Evolutionary conservation across 768 basidiomycete genomes (phyloP).

Genomic region (Trametes coccinea): DNA sequence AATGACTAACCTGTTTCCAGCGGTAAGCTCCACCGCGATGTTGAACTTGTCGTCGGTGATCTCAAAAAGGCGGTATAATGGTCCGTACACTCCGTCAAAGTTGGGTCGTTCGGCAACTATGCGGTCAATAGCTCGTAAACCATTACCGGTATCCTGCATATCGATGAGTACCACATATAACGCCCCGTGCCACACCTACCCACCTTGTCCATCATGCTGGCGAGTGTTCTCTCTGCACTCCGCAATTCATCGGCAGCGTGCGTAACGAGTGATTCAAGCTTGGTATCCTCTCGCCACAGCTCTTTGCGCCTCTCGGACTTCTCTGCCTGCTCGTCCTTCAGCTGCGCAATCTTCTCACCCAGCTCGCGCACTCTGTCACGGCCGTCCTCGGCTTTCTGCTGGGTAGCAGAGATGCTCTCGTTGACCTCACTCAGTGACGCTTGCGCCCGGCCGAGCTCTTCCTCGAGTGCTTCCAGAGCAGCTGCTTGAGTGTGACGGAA

Average conservation of each 20-base stretch:
- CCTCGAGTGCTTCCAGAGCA: constrained; percentile 54
- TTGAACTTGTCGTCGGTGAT: constrained; percentile 87
- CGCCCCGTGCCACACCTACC: not conserved
- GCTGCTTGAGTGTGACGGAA: constrained; percentile 57
- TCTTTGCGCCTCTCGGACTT: constrained; percentile 85
- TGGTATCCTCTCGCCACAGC: constrained; percentile 93
- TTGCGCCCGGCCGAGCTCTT: constrained; percentile 50
- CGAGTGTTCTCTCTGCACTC: constrained; percentile 73
- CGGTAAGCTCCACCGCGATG: constrained; percentile 91
- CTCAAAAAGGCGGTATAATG: constrained; percentile 91
- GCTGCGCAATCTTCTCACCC: constrained; percentile 53
- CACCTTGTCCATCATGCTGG: constrained; percentile 96
- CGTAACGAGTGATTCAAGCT: constrained; percentile 72
- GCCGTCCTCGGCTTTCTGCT: constrained; percentile 65
- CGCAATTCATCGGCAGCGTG: constrained; percentile 82
- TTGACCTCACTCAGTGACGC: constrained; percentile 58
- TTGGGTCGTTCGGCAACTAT: constrained; percentile 71
- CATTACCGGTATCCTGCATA: constrained; percentile 85
- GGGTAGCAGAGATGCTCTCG: constrained; percentile 54
- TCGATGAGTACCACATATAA: not conserved
- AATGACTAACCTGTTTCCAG: constrained; percentile 80
- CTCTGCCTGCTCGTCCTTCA: constrained; percentile 70
- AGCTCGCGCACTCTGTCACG: constrained; percentile 57
- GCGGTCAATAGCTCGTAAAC: constrained; percentile 81
- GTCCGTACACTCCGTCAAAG: constrained; percentile 87